phyloP scores from a whole-genome alignment of 106 monocot genomes.

The Phalaenopsis aphrodite region DNA sequence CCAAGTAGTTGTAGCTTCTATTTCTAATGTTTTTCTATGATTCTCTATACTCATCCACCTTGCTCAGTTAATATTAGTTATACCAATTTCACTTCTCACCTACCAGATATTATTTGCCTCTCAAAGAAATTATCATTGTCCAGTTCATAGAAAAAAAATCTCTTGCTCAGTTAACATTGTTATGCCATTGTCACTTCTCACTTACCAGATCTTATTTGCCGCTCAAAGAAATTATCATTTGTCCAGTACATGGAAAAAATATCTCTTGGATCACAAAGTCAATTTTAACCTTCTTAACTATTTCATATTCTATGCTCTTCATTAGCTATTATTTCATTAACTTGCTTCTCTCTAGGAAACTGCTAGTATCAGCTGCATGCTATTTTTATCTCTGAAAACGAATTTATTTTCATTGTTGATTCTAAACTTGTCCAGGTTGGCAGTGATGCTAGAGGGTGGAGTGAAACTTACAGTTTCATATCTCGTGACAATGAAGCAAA shows the following conservation, averaged over 20 bases:
- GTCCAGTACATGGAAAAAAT: background rate
- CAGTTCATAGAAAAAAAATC: background rate
- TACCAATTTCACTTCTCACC: background rate
- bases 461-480: constrained; percentile 56
- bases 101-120: background rate
- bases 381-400: background rate
- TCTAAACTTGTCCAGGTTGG: constrained; percentile 52
- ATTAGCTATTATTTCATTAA: background rate
- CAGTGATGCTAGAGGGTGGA: constrained; percentile 77
- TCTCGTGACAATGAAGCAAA: constrained; percentile 63
- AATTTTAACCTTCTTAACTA: background rate
- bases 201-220: background rate
- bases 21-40: background rate
- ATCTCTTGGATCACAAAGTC: background rate
- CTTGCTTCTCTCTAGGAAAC: background rate
- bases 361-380: background rate
- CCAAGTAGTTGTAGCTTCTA: background rate
- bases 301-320: background rate
- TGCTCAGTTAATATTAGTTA: background rate
- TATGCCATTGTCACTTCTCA: background rate
- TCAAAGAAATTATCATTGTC: too few species aligned
- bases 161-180: background rate
- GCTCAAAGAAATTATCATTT: too few species aligned
- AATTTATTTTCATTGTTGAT: background rate
- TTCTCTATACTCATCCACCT: background rate